phyloP scores from a whole-genome alignment of 1,284 basidiomycete genomes.

The Sanguinoderma infundibulare region DNA sequence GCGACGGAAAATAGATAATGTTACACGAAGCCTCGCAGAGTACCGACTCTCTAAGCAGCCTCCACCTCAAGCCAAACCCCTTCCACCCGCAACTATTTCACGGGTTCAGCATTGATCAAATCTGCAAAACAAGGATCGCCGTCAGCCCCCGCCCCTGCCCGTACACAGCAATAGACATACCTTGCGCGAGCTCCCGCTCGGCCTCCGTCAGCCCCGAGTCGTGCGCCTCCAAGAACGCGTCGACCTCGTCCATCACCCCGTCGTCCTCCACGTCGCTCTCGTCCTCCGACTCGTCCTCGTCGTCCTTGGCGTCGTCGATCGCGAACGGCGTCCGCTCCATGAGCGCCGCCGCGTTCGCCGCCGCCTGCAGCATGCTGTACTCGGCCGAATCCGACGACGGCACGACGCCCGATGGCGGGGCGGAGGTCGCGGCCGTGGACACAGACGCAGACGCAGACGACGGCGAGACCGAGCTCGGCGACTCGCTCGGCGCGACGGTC shows the following conservation, averaged over 20 bases:
- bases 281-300: slow-evolving; percentile 71
- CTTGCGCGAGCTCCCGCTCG: slow-evolving; percentile 83
- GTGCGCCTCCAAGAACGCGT: slow-evolving; percentile 91
- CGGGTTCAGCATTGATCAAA: slow-evolving; percentile 66
- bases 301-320: slow-evolving; percentile 90
- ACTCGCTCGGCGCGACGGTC: slow-evolving; percentile 7
- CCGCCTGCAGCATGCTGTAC: slow-evolving; percentile 64
- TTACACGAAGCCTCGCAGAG: slow-evolving; percentile 16
- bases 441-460: slow-evolving; percentile 24
- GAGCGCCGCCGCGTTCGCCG: slow-evolving; percentile 76
- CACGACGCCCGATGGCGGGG: too few species aligned
- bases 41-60: background rate
- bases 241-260: slow-evolving; percentile 89
- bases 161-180: slow-evolving; percentile 38
- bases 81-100: slow-evolving; percentile 40
- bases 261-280: slow-evolving; percentile 63
- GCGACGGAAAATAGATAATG: slow-evolving; percentile 19
- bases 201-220: slow-evolving; percentile 86
- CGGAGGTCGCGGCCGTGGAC: too few species aligned
- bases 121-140: slow-evolving; percentile 42
- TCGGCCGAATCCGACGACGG: slow-evolving; percentile 22
- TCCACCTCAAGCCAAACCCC: background rate
- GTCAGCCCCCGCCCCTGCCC: background rate
- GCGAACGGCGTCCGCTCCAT: slow-evolving; percentile 93
- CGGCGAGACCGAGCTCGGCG: slow-evolving; percentile 1